Evolutionary conservation across 805 yeast genomes (phyloP).

Genomic region (Candida ficus): DNA sequence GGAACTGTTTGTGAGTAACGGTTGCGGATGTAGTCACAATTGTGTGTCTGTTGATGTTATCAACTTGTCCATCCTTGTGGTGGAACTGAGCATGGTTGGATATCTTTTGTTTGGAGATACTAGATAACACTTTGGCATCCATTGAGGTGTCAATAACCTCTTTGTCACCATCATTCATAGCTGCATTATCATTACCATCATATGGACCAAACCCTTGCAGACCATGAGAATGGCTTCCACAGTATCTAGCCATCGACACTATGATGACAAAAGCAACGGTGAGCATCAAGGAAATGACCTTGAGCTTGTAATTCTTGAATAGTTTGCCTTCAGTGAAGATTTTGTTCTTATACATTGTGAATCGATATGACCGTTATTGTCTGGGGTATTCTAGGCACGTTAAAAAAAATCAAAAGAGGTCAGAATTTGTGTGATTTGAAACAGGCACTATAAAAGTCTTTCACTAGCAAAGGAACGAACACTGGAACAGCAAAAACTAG

Average conservation of each 20-base stretch:
- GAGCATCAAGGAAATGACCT: neutral
- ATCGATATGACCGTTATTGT: neutral
- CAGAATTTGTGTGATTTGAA: neutral
- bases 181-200: neutral
- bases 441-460: too few relatives aligned
- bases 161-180: constrained; percentile 1
- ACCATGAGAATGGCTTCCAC: neutral
- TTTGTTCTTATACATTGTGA: constrained; percentile 1
- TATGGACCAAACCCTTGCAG: neutral
- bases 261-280: neutral
- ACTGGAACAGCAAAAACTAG: too few relatives aligned
- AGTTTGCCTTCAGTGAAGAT: neutral
- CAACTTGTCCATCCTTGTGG: neutral
- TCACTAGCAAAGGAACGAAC: too few relatives aligned
- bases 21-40: neutral
- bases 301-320: neutral
- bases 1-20: neutral
- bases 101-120: neutral
- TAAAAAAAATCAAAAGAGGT: neutral
- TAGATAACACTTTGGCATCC: constrained; percentile 15
- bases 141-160: constrained; percentile 12
- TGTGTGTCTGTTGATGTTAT: constrained; percentile 1
- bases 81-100: constrained; percentile 1
- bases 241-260: neutral
- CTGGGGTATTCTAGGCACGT: too few relatives aligned